A percentile compares a stretch with the other conserved stretches of the same genome.
phyloP scores from a whole-genome alignment of 208 protist species.

The Crithidia fasciculata region DNA sequence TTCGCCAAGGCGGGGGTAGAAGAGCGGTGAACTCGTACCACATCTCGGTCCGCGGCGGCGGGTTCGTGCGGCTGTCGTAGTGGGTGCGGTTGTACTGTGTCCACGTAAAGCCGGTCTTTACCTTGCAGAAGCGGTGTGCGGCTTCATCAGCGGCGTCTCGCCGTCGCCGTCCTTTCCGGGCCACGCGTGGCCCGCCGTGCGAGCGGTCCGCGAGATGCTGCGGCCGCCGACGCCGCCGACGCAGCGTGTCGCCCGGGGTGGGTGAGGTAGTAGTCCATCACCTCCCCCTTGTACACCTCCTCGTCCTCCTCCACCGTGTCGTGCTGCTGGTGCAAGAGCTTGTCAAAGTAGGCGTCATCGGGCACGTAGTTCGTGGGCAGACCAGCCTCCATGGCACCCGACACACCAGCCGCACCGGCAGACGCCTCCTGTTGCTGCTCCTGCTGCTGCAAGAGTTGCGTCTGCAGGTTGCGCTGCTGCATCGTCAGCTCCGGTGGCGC shows the following conservation, averaged over 20 bases:
- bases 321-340: slow-evolving; percentile 70
- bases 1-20: slow-evolving; percentile 98
- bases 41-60: slow-evolving; percentile 98
- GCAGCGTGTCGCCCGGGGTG: slow-evolving; percentile 19
- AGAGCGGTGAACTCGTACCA: slow-evolving; percentile 99
- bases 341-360: slow-evolving; percentile 72
- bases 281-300: slow-evolving; percentile 85
- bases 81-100: slow-evolving; percentile 99
- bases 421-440: slow-evolving; percentile 28
- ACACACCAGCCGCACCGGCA: slow-evolving; percentile 15
- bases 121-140: slow-evolving; percentile 98
- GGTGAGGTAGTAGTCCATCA: slow-evolving; percentile 83
- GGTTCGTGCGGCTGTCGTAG: slow-evolving; percentile 98
- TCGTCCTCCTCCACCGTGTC: slow-evolving; percentile 80
- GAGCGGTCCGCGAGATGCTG: slow-evolving; percentile 9
- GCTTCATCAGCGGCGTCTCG: slow-evolving; percentile 88
- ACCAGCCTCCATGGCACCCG: slow-evolving; percentile 32
- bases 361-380: slow-evolving; percentile 77
- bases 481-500: slow-evolving; percentile 53
- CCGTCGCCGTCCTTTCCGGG: slow-evolving; percentile 17
- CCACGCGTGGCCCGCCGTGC: slow-evolving; percentile 13
- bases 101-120: slow-evolving; percentile 98
- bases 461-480: slow-evolving; percentile 59
- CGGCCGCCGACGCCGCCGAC: neutral
- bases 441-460: slow-evolving; percentile 42